Evolutionary conservation across 139 green algal genomes (phyloP).

Genomic region (Closterium sp.): DNA sequence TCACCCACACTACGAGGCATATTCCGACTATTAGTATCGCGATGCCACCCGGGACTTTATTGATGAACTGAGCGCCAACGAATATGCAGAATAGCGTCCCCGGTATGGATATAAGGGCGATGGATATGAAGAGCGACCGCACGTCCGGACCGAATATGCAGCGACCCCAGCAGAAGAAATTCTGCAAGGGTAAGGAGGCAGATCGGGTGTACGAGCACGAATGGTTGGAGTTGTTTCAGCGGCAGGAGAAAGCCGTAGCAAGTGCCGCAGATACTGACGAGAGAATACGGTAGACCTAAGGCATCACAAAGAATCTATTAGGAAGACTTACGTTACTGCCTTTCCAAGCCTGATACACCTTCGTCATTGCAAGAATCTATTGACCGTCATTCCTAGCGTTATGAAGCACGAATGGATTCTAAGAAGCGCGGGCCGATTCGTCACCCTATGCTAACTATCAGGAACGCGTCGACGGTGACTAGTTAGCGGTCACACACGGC

Average conservation of each 20-base stretch:
- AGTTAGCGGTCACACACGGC: not conserved
- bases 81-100: constrained; percentile 39
- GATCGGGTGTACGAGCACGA: not conserved
- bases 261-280: no score
- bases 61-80: constrained; percentile 1
- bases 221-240: not conserved
- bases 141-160: constrained; percentile 49
- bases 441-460: not conserved
- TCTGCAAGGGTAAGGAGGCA: constrained; percentile 1
- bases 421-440: not conserved
- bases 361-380: constrained; percentile 19
- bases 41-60: not conserved
- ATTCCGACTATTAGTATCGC: constrained; percentile 1
- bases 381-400: not conserved
- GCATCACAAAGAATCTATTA: not conserved
- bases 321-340: constrained; percentile 38
- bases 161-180: constrained; percentile 32
- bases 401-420: not conserved
- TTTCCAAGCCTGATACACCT: constrained; percentile 44
- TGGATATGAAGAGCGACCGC: constrained; percentile 39
- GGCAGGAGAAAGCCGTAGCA: no score
- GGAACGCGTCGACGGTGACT: not conserved
- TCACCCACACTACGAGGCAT: not conserved
- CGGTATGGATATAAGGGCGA: constrained; percentile 40
- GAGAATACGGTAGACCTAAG: not conserved